Conservation (phyloP, 805 yeast genomes). For the Zygosaccharomyces kombuchaensis region DNA sequence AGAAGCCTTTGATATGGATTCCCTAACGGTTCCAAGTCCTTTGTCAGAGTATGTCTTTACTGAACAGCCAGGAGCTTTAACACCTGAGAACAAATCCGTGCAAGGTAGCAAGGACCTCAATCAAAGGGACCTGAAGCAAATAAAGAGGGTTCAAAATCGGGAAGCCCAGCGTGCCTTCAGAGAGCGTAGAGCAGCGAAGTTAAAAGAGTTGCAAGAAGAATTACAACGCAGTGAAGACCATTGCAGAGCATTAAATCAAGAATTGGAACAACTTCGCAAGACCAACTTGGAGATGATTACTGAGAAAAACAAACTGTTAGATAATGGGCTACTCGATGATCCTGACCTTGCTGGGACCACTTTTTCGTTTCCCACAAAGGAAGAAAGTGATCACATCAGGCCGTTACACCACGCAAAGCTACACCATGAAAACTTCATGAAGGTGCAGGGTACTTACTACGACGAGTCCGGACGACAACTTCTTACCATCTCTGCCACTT, state of each 20-base stretch:
- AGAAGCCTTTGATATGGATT: neutral
- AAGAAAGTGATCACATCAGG: constrained; percentile 21
- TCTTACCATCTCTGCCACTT: constrained; percentile 70
- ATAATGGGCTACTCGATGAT: neutral
- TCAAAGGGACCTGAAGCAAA: constrained; percentile 44
- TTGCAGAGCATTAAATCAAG: constrained; percentile 42
- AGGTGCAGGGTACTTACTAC: constrained; percentile 10
- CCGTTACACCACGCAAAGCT: constrained; percentile 15
- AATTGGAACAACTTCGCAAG: constrained; percentile 48
- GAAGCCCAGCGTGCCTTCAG: constrained; percentile 87
- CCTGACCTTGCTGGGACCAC: constrained; percentile 2
- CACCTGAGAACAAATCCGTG: neutral
- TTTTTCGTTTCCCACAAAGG: constrained; percentile 32
- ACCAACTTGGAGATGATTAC: constrained; percentile 54
- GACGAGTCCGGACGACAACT: constrained; percentile 42
- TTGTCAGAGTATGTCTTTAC: neutral
- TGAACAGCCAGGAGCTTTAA: neutral
- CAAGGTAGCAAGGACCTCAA: neutral
- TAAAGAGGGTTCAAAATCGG: constrained; percentile 73
- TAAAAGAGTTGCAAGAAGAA: constrained; percentile 62
- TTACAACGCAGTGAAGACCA: constrained; percentile 55
- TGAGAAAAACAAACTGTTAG: constrained; percentile 54
- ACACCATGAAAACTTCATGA: neutral
- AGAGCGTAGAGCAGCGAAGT: constrained; percentile 69
- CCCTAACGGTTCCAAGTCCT: neutral